A percentile compares a stretch with the other conserved stretches of the same genome.
phyloP scores from a whole-genome alignment of 164 flowering plant genomes.

The Kingdonia uniflora region DNA sequence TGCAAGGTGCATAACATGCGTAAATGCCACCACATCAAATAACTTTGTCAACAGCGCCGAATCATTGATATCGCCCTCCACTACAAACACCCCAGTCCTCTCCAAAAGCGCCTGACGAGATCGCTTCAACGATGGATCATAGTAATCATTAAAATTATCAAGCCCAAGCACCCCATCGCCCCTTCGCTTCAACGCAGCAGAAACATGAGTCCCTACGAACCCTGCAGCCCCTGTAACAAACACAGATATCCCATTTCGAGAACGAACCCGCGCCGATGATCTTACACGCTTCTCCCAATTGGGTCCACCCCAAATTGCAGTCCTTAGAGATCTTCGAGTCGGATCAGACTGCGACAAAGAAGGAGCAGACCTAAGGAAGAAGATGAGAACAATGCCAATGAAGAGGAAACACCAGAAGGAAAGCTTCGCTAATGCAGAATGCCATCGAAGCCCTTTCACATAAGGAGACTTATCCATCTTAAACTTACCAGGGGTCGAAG shows the following conservation, averaged over 20 bases:
- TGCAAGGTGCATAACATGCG: slow-evolving; percentile 90
- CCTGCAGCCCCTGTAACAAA: slow-evolving; percentile 95
- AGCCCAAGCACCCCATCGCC: slow-evolving; percentile 90
- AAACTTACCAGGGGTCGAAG: slow-evolving; percentile 92
- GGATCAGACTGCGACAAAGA: slow-evolving; percentile 31
- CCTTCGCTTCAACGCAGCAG: slow-evolving; percentile 62
- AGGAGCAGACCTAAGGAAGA: slow-evolving; percentile 48
- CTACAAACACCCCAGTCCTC: slow-evolving; percentile 62
- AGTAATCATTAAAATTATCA: slow-evolving; percentile 79
- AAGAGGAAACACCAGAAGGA: slow-evolving; percentile 57
- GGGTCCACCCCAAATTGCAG: slow-evolving; percentile 50
- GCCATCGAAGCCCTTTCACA: slow-evolving; percentile 37
- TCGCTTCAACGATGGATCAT: slow-evolving; percentile 63
- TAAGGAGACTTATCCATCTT: slow-evolving; percentile 80
- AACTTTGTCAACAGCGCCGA: slow-evolving; percentile 43
- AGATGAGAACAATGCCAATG: slow-evolving; percentile 42
- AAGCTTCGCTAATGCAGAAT: slow-evolving; percentile 51
- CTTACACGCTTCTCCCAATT: slow-evolving; percentile 67
- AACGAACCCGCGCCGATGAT: slow-evolving; percentile 50
- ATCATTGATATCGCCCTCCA: slow-evolving; percentile 87
- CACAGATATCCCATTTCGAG: slow-evolving; percentile 50
- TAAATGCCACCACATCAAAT: slow-evolving; percentile 67
- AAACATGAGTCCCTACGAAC: slow-evolving; percentile 81
- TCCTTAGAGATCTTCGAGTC: slow-evolving; percentile 37
- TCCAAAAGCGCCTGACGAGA: slow-evolving; percentile 70